phyloP scores from a whole-genome alignment of 2,329 filamentous ascomycete genomes.

The Ilyonectria mors-panacis region DNA sequence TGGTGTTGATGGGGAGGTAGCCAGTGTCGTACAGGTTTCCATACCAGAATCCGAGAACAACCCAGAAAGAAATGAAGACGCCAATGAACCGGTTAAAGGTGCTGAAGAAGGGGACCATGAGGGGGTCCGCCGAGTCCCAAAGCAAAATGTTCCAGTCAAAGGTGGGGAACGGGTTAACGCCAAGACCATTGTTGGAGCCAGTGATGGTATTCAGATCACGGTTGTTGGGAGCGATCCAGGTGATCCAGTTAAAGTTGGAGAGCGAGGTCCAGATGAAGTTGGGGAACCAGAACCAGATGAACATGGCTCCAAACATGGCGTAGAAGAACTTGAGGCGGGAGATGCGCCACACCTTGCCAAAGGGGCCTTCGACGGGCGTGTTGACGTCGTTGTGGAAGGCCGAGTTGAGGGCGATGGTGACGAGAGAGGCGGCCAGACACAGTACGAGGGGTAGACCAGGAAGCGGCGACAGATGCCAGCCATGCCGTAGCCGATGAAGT shows the following conservation, averaged over 20 bases:
- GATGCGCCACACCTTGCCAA: conserved; percentile 61
- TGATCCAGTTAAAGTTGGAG: conserved; percentile 70
- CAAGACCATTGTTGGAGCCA: conserved; percentile 61
- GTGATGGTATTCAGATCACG: conserved; percentile 59
- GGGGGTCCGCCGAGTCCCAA: conserved; percentile 60
- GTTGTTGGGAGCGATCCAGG: conserved; percentile 68
- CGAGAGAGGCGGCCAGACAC: conserved; percentile 70
- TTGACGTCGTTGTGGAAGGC: conserved; percentile 66
- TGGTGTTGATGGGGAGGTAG: conserved; percentile 68
- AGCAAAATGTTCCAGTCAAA: conserved; percentile 65
- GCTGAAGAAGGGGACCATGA: conserved; percentile 69
- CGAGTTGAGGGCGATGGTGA: conserved; percentile 68
- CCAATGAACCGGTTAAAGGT: conserved; percentile 75
- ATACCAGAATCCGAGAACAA: conserved; percentile 72
- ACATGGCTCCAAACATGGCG: conserved; percentile 66
- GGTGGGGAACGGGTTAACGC: conserved; percentile 62
- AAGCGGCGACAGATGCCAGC: conserved; percentile 69
- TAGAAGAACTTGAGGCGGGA: conserved; percentile 68
- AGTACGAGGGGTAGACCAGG: conserved; percentile 69
- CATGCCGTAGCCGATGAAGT: conserved; percentile 73
- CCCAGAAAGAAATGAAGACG: conserved; percentile 67
- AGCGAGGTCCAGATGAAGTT: conserved; percentile 68
- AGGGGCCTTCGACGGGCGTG: conserved; percentile 57
- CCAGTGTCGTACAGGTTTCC: conserved; percentile 70
- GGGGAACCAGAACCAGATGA: conserved; percentile 72